Base-by-base conservation (phyloP, 345 rosid genomes). In the Citrus trifoliata region DNA sequence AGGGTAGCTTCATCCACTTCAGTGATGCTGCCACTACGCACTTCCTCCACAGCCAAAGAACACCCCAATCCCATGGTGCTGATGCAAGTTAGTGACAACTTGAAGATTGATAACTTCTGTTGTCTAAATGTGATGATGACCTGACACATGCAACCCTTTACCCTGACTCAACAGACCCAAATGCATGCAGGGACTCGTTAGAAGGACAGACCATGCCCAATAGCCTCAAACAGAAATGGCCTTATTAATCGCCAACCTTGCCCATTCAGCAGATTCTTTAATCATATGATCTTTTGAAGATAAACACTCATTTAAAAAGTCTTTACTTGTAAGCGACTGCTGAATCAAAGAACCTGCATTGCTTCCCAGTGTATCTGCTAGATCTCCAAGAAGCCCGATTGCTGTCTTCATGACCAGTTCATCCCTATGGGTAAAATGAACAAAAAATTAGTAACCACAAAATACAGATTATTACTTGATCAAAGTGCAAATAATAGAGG, bases 381-480 rank as follows among this genome's bases (percentile, higher is more conserved):
- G 85, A 87, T 91, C 95, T 38, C 95, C 95, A 67, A 91, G 89
- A 24, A 91, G 92, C 42, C 95, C 95, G 46, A 91, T 88, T 30
- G 95, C 92, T 62, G 95, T 88, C 85, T 88, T 91, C 92, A 90
- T 90, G 73, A 91, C 95, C 84, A 86, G 83, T 78, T 91, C 95
- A 79, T 91, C 93, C 95, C 95, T 90, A 77, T 67, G 58, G 37
- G 60, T 61, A 77, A 56, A 51, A 40, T 38, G 10, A 35, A 48
- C 59, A 42, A 30, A 6, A 64, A 10, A 37, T 80, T 79, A 73
- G 13, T 24, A 68, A 80, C 22, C 71, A 71, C 0, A 61, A 53
- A 35, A 18, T n/a, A 14, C 33, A 25, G 2, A 24, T 32, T 56
- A 51, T 25, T 18, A 66, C 10, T 30, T 3, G 27, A 42, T 48